Evolutionary conservation across 768 basidiomycete species (phyloP).

Genomic region (Myochromella boudieri): DNA sequence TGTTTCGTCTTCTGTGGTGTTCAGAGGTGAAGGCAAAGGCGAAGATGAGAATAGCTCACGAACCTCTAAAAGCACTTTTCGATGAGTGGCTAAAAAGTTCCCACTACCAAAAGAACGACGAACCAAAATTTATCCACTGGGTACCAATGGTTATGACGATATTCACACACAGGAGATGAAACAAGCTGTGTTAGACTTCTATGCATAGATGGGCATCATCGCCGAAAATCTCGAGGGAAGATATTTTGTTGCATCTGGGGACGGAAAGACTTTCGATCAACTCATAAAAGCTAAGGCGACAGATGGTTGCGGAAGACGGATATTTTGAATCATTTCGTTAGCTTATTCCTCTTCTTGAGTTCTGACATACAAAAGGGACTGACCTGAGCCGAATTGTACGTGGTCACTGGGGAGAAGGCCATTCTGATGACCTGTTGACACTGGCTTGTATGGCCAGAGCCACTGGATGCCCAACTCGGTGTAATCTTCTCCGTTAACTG

Average conservation of each 20-base stretch:
- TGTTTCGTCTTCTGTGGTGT: constrained; percentile 1
- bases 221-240: background rate
- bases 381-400: constrained; percentile 23
- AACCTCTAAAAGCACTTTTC: no score
- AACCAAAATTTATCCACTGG: no score
- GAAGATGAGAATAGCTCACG: background rate
- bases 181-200: constrained; percentile 16
- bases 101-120: no score
- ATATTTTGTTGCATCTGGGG: background rate
- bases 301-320: constrained; percentile 10
- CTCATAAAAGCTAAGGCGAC: constrained; percentile 14
- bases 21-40: background rate
- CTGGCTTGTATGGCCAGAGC: constrained; percentile 16
- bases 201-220: constrained; percentile 11
- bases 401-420: constrained; percentile 19
- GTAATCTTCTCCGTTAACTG: background rate
- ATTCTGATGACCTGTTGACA: constrained; percentile 16
- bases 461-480: constrained; percentile 16
- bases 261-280: background rate
- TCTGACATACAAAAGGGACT: constrained; percentile 34
- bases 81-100: no score
- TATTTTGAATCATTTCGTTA: constrained; percentile 22
- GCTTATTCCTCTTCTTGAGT: constrained; percentile 23
- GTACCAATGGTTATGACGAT: no score
- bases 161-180: constrained; percentile 22